A percentile compares a stretch with the other conserved stretches of the same genome.
These are phyloP conservation scores for Coccomyxa sp. DNA, from an alignment of 139 green algal species.

Conservation along the genomic window DNA sequence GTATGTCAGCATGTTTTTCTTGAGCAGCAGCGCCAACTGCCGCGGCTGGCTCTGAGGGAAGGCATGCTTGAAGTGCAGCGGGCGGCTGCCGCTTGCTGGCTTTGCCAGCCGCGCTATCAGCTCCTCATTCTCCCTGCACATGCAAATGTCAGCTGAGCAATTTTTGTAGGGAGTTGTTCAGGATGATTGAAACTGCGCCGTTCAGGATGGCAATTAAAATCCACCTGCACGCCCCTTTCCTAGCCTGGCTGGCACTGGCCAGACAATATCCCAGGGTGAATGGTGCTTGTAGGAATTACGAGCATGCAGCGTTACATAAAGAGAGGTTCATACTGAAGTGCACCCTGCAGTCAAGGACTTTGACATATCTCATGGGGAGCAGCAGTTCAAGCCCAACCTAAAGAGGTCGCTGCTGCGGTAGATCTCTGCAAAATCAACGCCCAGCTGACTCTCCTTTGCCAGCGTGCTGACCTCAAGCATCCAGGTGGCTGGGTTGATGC, in stretches of 20 bases:
- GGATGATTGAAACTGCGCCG: no score
- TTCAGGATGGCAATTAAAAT: no score
- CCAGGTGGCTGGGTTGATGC: constrained; percentile 26
- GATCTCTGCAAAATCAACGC: constrained; percentile 29
- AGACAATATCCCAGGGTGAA: no score
- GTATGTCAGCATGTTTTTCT: constrained; percentile 20
- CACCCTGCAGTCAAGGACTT: no score
- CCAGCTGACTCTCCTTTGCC: constrained; percentile 10
- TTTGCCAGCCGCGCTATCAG: background rate
- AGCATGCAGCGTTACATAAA: no score
- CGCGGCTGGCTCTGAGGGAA: background rate
- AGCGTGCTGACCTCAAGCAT: constrained; percentile 37
- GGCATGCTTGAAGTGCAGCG: constrained; percentile 1
- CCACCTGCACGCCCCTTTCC: no score
- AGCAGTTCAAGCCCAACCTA: background rate
- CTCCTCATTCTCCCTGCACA: background rate
- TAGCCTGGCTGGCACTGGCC: no score
- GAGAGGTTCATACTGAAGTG: no score
- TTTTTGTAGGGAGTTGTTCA: no score
- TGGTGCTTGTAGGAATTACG: no score
- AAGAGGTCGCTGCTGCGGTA: constrained; percentile 18
- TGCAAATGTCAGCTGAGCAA: background rate
- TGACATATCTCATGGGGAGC: no score
- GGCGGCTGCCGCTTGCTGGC: background rate
- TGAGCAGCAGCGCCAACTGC: constrained; percentile 32